These are phyloP conservation scores for Prunus kanzakura DNA, from an alignment of 306 rosid species.

Conservation along the genomic window DNA sequence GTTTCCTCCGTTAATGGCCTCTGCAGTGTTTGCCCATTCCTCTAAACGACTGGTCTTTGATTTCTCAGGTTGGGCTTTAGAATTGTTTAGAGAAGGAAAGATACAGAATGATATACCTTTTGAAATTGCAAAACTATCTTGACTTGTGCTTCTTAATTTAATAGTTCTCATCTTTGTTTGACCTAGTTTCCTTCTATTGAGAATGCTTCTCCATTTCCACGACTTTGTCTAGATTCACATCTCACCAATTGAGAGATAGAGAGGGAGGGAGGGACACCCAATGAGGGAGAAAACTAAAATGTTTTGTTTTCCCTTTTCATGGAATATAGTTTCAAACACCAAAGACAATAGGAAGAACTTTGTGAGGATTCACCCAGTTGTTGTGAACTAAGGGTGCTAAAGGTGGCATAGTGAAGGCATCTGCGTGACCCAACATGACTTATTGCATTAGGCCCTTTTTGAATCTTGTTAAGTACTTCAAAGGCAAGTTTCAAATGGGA, in stretches of 20 bases:
- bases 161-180: neutral
- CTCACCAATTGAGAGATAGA: neutral
- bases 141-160: neutral
- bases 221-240: neutral
- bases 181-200: neutral
- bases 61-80: neutral
- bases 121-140: neutral
- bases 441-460: neutral
- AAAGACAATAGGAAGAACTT: neutral
- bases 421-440: neutral
- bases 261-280: neutral
- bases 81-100: neutral
- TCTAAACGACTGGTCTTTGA: neutral
- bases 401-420: neutral
- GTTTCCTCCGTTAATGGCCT: neutral
- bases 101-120: neutral
- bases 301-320: neutral
- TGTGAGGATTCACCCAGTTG: neutral
- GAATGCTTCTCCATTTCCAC: neutral
- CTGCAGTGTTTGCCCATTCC: neutral
- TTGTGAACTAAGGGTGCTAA: neutral
- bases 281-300: neutral
- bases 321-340: neutral
- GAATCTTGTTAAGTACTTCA: neutral
- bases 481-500: neutral